Base-by-base conservation (phyloP, 192 early-diverging fungal species). In the Dispira simplex region DNA sequence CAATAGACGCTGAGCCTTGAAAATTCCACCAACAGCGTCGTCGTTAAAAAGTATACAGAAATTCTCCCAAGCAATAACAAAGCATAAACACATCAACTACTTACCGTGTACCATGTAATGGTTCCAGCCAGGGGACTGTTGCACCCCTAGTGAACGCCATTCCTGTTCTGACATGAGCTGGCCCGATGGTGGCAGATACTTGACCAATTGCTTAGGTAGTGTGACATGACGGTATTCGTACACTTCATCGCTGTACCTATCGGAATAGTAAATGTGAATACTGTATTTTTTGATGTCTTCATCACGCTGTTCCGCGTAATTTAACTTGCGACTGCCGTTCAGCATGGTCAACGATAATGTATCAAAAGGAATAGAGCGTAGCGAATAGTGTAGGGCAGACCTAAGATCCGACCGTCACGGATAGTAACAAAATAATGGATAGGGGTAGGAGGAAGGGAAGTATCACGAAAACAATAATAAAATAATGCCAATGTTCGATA, bases 101-200 rank as follows among this genome's bases (percentile, higher is more conserved):
- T 43, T 58, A 58, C 63, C 64, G 54, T 70, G 68, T 44, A 70
- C 48, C 65, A 70, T 59, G 56, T 70, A 70, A 54, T 70, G 68
- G 51, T 62, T 46, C 68, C 68, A 62, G 13, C 57, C 56, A 18
- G 56, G 57, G 16, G 57, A 66, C 56, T 67, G 66, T 46, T 67
- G 66, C 14, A 67, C 62, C 25, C 66, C 66, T 27, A 70, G 60
- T 14, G 56, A 46, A 32, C 68, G 47, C 68, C 68, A 70, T 27
- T 70, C 68, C 16, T 57, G 20, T 44, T 70, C 68, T 16, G 53
- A 53, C 55, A 70, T 62, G 46, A 70, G 59, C 32, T 70, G 27
- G n/a, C 32, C 32, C 32, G 32, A 39, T 39, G 44, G 23, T 32
- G 68, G 66, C 18, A 70, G 44, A 53, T 67, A 67, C 47, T 63